These are phyloP conservation scores for Sporothrix pseudoabietina DNA, from an alignment of 2,329 filamentous ascomycete species.

Conservation along the genomic window DNA sequence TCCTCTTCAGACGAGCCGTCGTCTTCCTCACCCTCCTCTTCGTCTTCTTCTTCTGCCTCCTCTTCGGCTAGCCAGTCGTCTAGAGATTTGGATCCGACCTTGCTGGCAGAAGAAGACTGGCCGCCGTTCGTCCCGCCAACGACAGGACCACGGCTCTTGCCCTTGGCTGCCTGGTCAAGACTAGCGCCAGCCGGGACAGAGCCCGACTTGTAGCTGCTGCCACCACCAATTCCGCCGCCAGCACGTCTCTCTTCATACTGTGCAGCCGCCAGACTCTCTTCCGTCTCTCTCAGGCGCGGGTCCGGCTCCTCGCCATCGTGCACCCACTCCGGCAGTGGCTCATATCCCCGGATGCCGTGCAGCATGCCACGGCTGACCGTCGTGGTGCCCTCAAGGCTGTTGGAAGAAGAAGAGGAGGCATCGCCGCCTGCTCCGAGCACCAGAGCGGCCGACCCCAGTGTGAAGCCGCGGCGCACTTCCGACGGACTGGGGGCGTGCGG, in stretches of 20 bases:
- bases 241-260: slow-evolving; percentile 41
- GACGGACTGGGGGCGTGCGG: slow-evolving; percentile 89
- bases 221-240: background rate
- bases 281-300: slow-evolving; percentile 67
- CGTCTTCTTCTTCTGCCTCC: slow-evolving; percentile 52
- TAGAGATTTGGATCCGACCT: slow-evolving; percentile 70
- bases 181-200: slow-evolving; percentile 60
- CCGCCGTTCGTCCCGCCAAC: slow-evolving; percentile 53
- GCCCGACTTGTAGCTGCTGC: slow-evolving; percentile 41
- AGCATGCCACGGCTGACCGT: slow-evolving; percentile 40
- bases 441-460: slow-evolving; percentile 81
- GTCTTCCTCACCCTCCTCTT: slow-evolving; percentile 54
- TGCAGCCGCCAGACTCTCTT: slow-evolving; percentile 43
- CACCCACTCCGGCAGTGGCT: slow-evolving; percentile 82
- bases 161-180: slow-evolving; percentile 59
- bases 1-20: slow-evolving; percentile 49
- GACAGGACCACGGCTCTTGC: slow-evolving; percentile 33
- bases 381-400: slow-evolving; percentile 39
- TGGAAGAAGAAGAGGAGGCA: background rate
- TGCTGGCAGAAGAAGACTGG: slow-evolving; percentile 55
- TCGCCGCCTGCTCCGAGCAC: slow-evolving; percentile 73
- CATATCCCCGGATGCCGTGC: slow-evolving; percentile 77
- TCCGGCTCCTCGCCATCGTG: slow-evolving; percentile 77
- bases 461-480: slow-evolving; percentile 74
- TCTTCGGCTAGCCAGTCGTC: slow-evolving; percentile 90